phyloP scores from a whole-genome alignment of 768 basidiomycete species.

The Boletellus sp. region DNA sequence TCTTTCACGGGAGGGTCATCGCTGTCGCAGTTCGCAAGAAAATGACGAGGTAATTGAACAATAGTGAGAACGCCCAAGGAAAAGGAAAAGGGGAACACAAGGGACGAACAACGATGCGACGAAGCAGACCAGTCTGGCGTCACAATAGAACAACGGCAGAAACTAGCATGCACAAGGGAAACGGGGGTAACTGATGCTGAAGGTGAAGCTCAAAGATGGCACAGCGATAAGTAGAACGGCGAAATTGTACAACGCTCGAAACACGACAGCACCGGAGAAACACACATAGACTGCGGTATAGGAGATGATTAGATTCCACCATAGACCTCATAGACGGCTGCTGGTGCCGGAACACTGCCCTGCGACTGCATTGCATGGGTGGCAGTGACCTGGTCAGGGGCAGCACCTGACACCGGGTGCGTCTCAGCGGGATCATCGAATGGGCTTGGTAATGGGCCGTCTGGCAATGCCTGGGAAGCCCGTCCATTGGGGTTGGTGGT shows the following conservation, averaged over 20 bases:
- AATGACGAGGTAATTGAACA: conserved; percentile 11
- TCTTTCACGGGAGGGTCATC: conserved; percentile 17
- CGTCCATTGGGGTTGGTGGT: conserved; percentile 21
- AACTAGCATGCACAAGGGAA: conserved; percentile 20
- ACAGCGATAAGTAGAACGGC: conserved; percentile 21
- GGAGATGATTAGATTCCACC: conserved; percentile 50
- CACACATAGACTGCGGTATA: conserved; percentile 1
- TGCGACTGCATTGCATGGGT: conserved; percentile 29
- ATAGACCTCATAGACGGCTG: conserved; percentile 58
- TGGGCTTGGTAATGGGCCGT: conserved; percentile 25
- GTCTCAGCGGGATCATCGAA: conserved; percentile 22
- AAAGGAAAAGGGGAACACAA: background rate
- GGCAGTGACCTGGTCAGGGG: conserved; percentile 23
- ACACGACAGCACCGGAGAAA: conserved; percentile 8
- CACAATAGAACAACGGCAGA: conserved; percentile 21
- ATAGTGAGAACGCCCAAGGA: conserved; percentile 3
- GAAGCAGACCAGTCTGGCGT: conserved; percentile 26
- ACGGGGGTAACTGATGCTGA: background rate
- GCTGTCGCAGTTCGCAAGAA: background rate
- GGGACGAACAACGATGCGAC: conserved; percentile 11
- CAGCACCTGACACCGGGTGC: background rate
- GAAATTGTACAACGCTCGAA: conserved; percentile 19
- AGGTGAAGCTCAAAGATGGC: conserved; percentile 15
- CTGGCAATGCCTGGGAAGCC: conserved; percentile 15
- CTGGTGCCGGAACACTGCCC: conserved; percentile 26